Conservation (phyloP, 2,329 filamentous ascomycete genomes). For the Pseudocercospora ulei region DNA sequence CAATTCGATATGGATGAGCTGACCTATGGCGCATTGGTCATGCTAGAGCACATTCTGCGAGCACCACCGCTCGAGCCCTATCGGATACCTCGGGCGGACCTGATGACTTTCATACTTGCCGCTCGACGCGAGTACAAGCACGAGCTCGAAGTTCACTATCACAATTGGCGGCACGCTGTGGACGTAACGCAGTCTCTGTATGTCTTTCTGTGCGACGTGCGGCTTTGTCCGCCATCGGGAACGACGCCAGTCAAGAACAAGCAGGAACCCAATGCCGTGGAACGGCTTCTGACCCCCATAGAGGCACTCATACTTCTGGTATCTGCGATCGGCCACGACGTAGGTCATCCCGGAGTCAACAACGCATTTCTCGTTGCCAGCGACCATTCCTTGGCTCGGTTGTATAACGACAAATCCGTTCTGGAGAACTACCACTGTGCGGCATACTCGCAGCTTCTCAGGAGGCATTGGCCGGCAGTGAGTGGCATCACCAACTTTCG, state of each 20-base stretch:
- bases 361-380: slow-evolving; percentile 90
- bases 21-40: slow-evolving; percentile 70
- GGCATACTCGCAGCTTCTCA: slow-evolving; percentile 89
- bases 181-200: slow-evolving; percentile 93
- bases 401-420: slow-evolving; percentile 95
- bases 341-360: slow-evolving; percentile 94
- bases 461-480: slow-evolving; percentile 77
- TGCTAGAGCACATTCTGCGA: slow-evolving; percentile 78
- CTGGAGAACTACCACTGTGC: slow-evolving; percentile 96
- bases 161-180: slow-evolving; percentile 95
- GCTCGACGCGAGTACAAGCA: slow-evolving; percentile 91
- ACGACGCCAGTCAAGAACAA: slow-evolving; percentile 34
- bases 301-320: slow-evolving; percentile 83
- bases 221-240: slow-evolving; percentile 56
- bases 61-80: slow-evolving; percentile 70
- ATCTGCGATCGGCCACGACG: slow-evolving; percentile 95
- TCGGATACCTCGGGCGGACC: slow-evolving; percentile 41
- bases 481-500: slow-evolving; percentile 73
- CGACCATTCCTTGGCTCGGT: slow-evolving; percentile 82
- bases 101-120: slow-evolving; percentile 76
- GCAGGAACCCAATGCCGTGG: slow-evolving; percentile 50
- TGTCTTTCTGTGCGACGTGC: slow-evolving; percentile 66
- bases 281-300: slow-evolving; percentile 67
- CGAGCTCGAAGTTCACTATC: slow-evolving; percentile 49
- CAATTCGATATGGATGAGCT: slow-evolving; percentile 85